Base-by-base conservation (phyloP, 306 rosid species). In the Rosa persica region DNA sequence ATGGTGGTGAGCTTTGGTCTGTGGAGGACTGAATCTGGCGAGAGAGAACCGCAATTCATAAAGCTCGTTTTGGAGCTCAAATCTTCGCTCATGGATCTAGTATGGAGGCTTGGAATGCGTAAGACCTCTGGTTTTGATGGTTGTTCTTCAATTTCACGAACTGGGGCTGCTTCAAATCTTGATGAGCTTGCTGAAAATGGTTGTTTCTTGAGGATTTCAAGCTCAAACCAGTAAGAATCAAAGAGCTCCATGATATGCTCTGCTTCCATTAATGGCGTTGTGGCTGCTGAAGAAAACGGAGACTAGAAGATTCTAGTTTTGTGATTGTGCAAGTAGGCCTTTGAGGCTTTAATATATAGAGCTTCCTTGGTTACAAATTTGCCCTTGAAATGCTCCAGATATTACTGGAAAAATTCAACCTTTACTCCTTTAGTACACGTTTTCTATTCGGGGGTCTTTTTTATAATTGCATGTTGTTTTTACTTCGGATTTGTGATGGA, bases 1-100 rank as follows among this genome's bases (percentile, higher is more conserved):
- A 89, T 77, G 49, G 94, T 89, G 30, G 70, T 74, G 8, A 86
- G 94, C 64, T 88, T 89, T 38, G 85, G 79, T 20, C 78, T 27
- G 64, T 66, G 79, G 81, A 85, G 82, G 58, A 85, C 89, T 3
- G 88, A 79, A 67, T 87, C 80, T 1, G 89, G 97, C 8, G 96
- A 90, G 46, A 65, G 38, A 76, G 83, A 79, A 57, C 58, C 88
- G 34, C 73, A 15, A 2, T 38, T 70, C 83, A 75, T 34, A 16
- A 64, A 89, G 81, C 80, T 85, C 79, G 87, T 65, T 75, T 83
- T 86, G 82, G 85, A 76, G 86, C 75, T 85, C 67, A 85, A 75
- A 22, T 89, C 87, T 65, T 94, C 94, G 81, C 94, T 92, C 89
- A 87, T 86, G 65, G 97, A 90, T 86, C 91, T 84, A 27, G 69